phyloP scores from a whole-genome alignment of 2,329 filamentous ascomycete species.

The Fusarium buxicola region DNA sequence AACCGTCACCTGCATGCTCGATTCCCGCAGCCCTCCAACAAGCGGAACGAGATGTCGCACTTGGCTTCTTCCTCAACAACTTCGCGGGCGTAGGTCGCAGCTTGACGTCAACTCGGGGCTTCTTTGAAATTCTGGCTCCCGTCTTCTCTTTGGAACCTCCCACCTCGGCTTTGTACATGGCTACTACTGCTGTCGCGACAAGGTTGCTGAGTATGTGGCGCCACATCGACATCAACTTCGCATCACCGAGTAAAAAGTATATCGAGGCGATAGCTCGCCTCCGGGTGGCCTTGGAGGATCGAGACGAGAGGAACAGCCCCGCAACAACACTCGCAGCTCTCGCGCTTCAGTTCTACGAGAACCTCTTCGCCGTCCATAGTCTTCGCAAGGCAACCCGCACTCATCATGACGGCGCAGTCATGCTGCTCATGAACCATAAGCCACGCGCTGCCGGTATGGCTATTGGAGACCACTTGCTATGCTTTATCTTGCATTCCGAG shows the following conservation, averaged over 20 bases:
- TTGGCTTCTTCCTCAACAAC: slow-evolving; percentile 17
- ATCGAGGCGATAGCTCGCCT: slow-evolving; percentile 13
- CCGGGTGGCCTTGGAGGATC: slow-evolving; percentile 4
- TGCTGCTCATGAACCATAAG: slow-evolving; percentile 14
- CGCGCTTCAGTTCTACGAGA: slow-evolving; percentile 24
- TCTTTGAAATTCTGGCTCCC: slow-evolving; percentile 23
- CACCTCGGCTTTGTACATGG: slow-evolving; percentile 9
- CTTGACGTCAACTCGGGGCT: slow-evolving; percentile 14
- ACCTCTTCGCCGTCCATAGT: slow-evolving; percentile 9
- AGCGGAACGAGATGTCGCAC: slow-evolving; percentile 14
- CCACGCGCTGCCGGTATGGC: background rate
- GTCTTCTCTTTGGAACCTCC: slow-evolving; percentile 12
- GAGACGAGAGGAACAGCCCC: slow-evolving; percentile 6
- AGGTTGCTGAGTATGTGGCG: slow-evolving; percentile 16
- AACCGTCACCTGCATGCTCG: background rate
- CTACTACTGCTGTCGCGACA: slow-evolving; percentile 18
- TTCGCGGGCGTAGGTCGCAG: slow-evolving; percentile 13
- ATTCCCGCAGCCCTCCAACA: slow-evolving; percentile 6
- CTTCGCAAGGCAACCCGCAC: background rate
- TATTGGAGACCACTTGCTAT: background rate
- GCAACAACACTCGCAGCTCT: slow-evolving; percentile 15
- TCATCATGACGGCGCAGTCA: slow-evolving; percentile 21
- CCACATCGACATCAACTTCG: background rate
- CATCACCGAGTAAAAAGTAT: slow-evolving; percentile 2
- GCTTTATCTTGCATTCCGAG: slow-evolving; percentile 10